These are phyloP conservation scores for Byssochlamys sp. DNA, from an alignment of 2,329 filamentous ascomycete species.

Conservation along the genomic window DNA sequence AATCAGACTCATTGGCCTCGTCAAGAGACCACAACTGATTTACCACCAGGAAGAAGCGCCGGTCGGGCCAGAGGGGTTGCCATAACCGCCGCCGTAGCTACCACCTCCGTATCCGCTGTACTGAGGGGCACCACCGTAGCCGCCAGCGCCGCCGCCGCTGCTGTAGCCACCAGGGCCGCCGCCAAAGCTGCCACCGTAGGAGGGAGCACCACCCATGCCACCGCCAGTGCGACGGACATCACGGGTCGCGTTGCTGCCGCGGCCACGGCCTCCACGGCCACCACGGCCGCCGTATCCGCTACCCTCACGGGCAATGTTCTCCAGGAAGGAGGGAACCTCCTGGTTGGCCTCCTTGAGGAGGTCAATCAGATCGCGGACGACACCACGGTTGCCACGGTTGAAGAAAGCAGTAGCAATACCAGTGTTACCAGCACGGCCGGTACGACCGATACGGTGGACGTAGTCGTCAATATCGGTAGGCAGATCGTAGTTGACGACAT, in stretches of 20 bases:
- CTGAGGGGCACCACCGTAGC: conserved; percentile 22
- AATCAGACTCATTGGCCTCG: conserved; percentile 32
- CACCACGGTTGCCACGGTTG: conserved; percentile 97
- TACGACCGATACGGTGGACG: conserved; percentile 98
- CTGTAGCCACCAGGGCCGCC: conserved; percentile 19
- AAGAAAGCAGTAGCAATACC: conserved; percentile 98
- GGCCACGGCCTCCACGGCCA: conserved; percentile 64
- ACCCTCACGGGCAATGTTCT: conserved; percentile 92
- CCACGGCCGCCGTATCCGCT: conserved; percentile 67
- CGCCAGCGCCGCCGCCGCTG: conserved; percentile 10
- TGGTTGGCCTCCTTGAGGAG: conserved; percentile 98
- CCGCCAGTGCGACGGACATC: conserved; percentile 71
- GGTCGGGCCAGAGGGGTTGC: conserved; percentile 41
- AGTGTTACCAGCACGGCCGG: conserved; percentile 96
- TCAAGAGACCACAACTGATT: conserved; percentile 31
- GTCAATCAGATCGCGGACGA: conserved; percentile 93
- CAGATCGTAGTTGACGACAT: conserved; percentile 99
- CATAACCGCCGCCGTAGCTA: conserved; percentile 33
- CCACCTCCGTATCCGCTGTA: conserved; percentile 20
- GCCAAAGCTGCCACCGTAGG: conserved; percentile 15
- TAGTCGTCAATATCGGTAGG: conserved; percentile 98
- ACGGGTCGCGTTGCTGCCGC: conserved; percentile 57
- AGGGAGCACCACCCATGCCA: conserved; percentile 26
- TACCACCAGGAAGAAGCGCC: conserved; percentile 46
- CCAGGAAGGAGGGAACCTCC: conserved; percentile 84